These are phyloP conservation scores for Clitoria ternatea DNA, from an alignment of 306 rosid genomes.

Conservation along the genomic window DNA sequence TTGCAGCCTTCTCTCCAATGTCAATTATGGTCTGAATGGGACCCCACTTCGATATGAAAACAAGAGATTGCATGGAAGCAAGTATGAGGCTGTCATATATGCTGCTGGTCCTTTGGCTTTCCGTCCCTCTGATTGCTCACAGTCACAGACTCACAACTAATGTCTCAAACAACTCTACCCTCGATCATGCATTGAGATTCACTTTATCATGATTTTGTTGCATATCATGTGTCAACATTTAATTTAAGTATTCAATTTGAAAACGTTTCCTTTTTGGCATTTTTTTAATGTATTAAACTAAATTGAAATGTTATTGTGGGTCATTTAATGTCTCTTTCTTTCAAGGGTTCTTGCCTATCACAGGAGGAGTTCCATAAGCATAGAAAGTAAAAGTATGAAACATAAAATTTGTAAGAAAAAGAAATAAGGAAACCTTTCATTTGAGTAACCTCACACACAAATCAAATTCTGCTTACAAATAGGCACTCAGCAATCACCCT, in stretches of 20 bases:
- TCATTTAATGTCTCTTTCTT: not conserved
- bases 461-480: constrained; percentile 28
- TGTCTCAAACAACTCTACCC: not conserved
- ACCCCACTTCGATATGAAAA: constrained; percentile 65
- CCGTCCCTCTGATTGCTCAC: constrained; percentile 57
- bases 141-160: constrained; percentile 35
- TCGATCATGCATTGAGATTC: constrained; percentile 2
- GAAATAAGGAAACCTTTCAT: constrained; percentile 11
- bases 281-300: constrained; percentile 16
- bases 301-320: constrained; percentile 14
- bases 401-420: not conserved
- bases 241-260: not conserved
- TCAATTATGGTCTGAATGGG: constrained; percentile 71
- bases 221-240: not conserved
- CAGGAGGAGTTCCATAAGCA: not conserved
- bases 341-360: not conserved
- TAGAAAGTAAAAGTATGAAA: not conserved
- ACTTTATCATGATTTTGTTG: not conserved
- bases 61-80: constrained; percentile 52
- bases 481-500: constrained; percentile 7
- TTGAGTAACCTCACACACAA: constrained; percentile 18
- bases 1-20: constrained; percentile 61
- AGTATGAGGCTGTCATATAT: constrained; percentile 64
- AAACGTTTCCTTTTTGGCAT: not conserved
- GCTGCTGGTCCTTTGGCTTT: constrained; percentile 93